Percentiles rank a stretch among this genome's conserved stretches.
Conservation (phyloP, 108 stramenopile species). For the Seminavis robusta region DNA sequence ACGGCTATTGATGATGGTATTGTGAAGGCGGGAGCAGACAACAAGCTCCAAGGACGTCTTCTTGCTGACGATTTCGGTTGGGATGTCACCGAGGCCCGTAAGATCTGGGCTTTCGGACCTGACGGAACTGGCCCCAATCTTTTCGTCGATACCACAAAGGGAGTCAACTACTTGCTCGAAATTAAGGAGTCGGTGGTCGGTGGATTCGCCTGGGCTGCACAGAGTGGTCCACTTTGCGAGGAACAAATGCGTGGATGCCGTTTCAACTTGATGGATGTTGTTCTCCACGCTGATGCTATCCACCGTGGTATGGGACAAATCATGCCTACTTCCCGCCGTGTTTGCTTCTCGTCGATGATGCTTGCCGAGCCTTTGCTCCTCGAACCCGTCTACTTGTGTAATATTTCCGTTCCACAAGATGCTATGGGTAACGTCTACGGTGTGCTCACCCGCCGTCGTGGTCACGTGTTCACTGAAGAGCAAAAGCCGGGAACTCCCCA, state of each 20-base stretch:
- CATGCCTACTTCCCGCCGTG: slow-evolving; percentile 99
- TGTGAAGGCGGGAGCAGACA: slow-evolving; percentile 82
- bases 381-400: slow-evolving; percentile 98
- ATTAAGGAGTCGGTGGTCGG: slow-evolving; percentile 99
- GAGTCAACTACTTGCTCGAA: slow-evolving; percentile 99
- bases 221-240: slow-evolving; percentile 96
- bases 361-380: slow-evolving; percentile 89
- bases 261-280: slow-evolving; percentile 99
- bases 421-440: slow-evolving; percentile 99
- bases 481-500: slow-evolving; percentile 97
- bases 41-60: slow-evolving; percentile 92
- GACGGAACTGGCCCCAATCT: slow-evolving; percentile 99
- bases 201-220: slow-evolving; percentile 98
- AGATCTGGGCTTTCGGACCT: slow-evolving; percentile 99
- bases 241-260: slow-evolving; percentile 97
- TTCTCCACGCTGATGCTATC: slow-evolving; percentile 99
- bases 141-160: slow-evolving; percentile 98
- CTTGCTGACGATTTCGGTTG: slow-evolving; percentile 96
- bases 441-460: slow-evolving; percentile 98
- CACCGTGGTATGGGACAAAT: slow-evolving; percentile 99
- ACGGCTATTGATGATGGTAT: slow-evolving; percentile 97
- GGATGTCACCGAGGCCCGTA: slow-evolving; percentile 97
- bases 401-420: slow-evolving; percentile 98
- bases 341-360: slow-evolving; percentile 95
- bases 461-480: slow-evolving; percentile 98